phyloP scores from a whole-genome alignment of 768 basidiomycete species.

The Rhizopogon vulgaris region DNA sequence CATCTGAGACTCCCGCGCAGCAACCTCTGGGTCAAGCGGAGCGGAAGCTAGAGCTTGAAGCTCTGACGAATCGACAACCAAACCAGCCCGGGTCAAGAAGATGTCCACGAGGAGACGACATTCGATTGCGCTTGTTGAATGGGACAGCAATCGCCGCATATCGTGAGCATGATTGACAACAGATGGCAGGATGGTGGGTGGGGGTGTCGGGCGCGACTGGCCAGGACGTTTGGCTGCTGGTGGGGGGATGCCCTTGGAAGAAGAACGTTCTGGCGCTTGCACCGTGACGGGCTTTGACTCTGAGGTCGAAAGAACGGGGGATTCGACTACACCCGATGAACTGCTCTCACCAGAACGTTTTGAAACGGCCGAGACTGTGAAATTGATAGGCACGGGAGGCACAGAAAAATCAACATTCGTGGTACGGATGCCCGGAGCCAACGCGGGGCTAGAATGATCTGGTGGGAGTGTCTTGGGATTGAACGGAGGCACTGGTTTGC shows the following conservation, averaged over 20 bases:
- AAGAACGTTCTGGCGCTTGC: constrained; percentile 6
- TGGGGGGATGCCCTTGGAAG: constrained; percentile 10
- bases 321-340: not conserved
- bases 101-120: constrained; percentile 82
- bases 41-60: constrained; percentile 25
- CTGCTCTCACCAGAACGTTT: not conserved
- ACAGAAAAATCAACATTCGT: not conserved
- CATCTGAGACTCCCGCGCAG: constrained; percentile 20
- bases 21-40: constrained; percentile 29
- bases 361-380: not conserved
- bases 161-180: constrained; percentile 49
- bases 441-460: constrained; percentile 3
- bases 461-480: constrained; percentile 8
- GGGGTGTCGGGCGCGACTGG: constrained; percentile 14
- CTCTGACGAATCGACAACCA: constrained; percentile 25
- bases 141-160: constrained; percentile 59
- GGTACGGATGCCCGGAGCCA: not conserved
- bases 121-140: constrained; percentile 72
- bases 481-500: constrained; percentile 15
- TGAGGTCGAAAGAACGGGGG: not conserved
- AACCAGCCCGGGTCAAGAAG: constrained; percentile 62
- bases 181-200: constrained; percentile 16
- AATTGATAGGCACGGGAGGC: not conserved
- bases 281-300: not conserved
- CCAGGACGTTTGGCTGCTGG: constrained; percentile 7